Percentiles rank a stretch among this genome's conserved stretches.
Conservation (phyloP, 768 basidiomycete species). For the Pholiota conissans region DNA sequence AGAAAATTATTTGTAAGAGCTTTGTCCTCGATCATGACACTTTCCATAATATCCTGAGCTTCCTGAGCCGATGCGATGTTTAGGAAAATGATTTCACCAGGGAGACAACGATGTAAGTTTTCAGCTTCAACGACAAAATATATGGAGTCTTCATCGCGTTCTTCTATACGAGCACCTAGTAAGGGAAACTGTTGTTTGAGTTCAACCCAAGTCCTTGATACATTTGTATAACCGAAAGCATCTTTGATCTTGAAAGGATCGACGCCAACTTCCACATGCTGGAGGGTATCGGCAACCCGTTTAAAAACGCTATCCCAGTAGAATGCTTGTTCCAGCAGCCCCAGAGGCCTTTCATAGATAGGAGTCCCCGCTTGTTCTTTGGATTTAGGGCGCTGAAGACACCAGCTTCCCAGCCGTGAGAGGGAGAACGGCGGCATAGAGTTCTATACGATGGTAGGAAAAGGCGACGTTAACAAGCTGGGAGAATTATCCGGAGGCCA, state of each 20-base stretch:
- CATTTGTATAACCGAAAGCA: constrained; percentile 27
- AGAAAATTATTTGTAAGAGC: constrained; percentile 42
- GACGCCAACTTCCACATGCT: constrained; percentile 31
- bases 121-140: constrained; percentile 43
- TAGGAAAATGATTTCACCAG: constrained; percentile 40
- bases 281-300: constrained; percentile 45
- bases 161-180: constrained; percentile 41
- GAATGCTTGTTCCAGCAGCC: constrained; percentile 38
- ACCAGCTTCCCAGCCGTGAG: neutral
- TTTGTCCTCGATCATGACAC: constrained; percentile 32
- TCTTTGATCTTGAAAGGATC: constrained; percentile 8
- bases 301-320: constrained; percentile 42
- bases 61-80: constrained; percentile 33
- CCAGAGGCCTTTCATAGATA: constrained; percentile 38
- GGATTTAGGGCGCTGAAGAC: neutral
- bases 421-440: neutral
- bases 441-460: neutral
- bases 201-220: constrained; percentile 42
- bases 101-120: constrained; percentile 27
- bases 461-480: too few relatives aligned
- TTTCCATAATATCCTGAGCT: constrained; percentile 26
- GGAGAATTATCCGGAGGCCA: too few relatives aligned
- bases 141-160: constrained; percentile 26
- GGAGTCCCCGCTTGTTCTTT: neutral
- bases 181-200: constrained; percentile 53